Base-by-base conservation (phyloP, 2,329 filamentous ascomycete genomes). In the Ascochyta lentis region DNA sequence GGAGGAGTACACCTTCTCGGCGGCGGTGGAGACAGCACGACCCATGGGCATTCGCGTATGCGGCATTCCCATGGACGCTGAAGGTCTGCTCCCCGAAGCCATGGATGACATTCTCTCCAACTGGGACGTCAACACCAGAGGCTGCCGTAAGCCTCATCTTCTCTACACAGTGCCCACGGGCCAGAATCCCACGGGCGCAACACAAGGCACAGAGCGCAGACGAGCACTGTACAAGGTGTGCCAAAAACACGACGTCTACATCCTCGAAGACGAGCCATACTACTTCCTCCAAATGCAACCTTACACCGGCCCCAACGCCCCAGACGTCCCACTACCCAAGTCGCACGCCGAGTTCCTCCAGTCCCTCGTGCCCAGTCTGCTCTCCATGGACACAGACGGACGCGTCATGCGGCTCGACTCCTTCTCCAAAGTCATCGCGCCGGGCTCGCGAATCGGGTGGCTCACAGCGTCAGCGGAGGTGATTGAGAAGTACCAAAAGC, bases 191-290 rank as follows among this genome's bases (percentile, higher is more conserved):
- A 96, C 92, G 0, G 93, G 93, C 8, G 88, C 92, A 10, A 96
- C 92, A 3, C 90, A 94, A 74, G 83, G 87, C 37, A 73, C 77
- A 4, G 80, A 86, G 70, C 82, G 93, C 53, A 82, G 92, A 49
- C 81, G 82, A 61, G 89, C 86, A 22, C 82, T 96, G 41, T 96
- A 96, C 77, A 81, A 81, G 33, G 83, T 96, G 13, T 90, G 89
- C 29, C 88, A 89, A 72, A 92, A 91, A 78, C 91, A 96, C 75
- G 90, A 96, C 70, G 70, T 96, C 37, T 89, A 86, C 78, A 93
- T 97, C 70, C 79, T 96, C 64, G 93, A 97, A 78, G 93, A 96
- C 72, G 93, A 96, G 73, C 93, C 93, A 1, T 96, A 96, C 79
- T 96, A 96, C 78, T 96, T 94, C 79, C 82, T 96, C 33, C 93